These are phyloP conservation scores for Daldinia loculata DNA, from an alignment of 495 filamentous ascomycete genomes.

Conservation along the genomic window DNA sequence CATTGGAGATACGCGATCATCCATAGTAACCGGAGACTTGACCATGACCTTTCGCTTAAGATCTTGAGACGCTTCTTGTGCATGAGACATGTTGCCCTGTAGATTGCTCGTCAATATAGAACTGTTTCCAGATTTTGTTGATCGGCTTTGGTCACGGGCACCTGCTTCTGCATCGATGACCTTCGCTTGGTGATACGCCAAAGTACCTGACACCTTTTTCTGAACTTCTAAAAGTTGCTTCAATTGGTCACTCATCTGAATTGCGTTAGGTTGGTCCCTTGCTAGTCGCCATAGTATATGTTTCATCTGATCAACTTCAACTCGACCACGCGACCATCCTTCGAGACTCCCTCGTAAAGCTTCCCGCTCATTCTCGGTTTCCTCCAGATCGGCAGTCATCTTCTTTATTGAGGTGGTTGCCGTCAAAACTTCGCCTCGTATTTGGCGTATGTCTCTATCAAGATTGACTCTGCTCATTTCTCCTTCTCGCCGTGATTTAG, in stretches of 20 bases:
- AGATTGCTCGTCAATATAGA: neutral
- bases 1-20: conserved; percentile 36
- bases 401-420: conserved; percentile 11
- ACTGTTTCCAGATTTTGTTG: neutral
- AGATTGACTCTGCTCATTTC: conserved; percentile 18
- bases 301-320: conserved; percentile 38
- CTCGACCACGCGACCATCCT: conserved; percentile 37
- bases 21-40: conserved; percentile 47
- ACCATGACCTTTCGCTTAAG: conserved; percentile 50
- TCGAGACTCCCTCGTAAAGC: conserved; percentile 34
- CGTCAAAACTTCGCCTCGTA: conserved; percentile 23
- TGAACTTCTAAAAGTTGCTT: conserved; percentile 35
- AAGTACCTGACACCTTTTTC: conserved; percentile 37
- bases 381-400: conserved; percentile 20
- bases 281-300: conserved; percentile 35
- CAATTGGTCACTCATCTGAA: conserved; percentile 30
- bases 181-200: conserved; percentile 30
- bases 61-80: conserved; percentile 9
- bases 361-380: conserved; percentile 25
- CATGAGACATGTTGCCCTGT: neutral
- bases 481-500: conserved; percentile 19
- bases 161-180: conserved; percentile 9
- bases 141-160: neutral
- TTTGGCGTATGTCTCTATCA: conserved; percentile 24
- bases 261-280: conserved; percentile 29